Evolutionary conservation across 225 moss, liverwort and hornwort species (phyloP), one percentile per base, ranked within the genome.

Genomic region (Sphagnum contortum): DNA sequence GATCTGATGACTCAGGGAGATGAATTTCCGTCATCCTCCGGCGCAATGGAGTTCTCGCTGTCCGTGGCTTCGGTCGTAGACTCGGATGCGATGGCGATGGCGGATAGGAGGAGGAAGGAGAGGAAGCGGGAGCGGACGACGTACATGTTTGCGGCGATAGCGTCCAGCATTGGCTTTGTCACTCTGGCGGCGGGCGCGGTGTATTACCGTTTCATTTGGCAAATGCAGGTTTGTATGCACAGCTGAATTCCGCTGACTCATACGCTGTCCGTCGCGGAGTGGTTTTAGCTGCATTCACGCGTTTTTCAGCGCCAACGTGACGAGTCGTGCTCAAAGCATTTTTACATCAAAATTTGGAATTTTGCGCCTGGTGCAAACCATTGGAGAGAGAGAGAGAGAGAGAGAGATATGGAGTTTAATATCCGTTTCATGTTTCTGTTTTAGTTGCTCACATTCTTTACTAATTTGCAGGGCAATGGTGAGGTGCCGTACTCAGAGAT

Each of bases 181-280:
- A 65, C 84, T n/a, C 64, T 91, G 59, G 53, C 84, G 53, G 86
- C 69, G 45, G 89, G 77, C 57, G 94, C 89, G 12, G 94, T 91
- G 12, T 77, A 82, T 66, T 95, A 95, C 67, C 83, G 94, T 44
- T 95, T 95, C 46, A 70, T 91, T 44, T 84, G 84, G 91, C 88
- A 91, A 86, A 86, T 91, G 86, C 88, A 88, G 86, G 87, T 84
- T 6, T 6, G 14, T 44, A 58, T 29, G 29, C 29, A 29, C 29
- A 29, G 29, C 29, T 29, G 29, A 29, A 29, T 29, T 29, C 29
- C 29, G 29, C 29, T 29, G 29, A 29, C 29, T 29, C 29, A 29
- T 29, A 1, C 29, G 29, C 29, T 29, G 29, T 29, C 29, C 29
- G 29, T 29, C 29, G 29, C 29, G 29, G 29, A 29, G 29, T 29